Base-by-base conservation (phyloP, 1,284 basidiomycete species). In the Golubevia sp. region DNA sequence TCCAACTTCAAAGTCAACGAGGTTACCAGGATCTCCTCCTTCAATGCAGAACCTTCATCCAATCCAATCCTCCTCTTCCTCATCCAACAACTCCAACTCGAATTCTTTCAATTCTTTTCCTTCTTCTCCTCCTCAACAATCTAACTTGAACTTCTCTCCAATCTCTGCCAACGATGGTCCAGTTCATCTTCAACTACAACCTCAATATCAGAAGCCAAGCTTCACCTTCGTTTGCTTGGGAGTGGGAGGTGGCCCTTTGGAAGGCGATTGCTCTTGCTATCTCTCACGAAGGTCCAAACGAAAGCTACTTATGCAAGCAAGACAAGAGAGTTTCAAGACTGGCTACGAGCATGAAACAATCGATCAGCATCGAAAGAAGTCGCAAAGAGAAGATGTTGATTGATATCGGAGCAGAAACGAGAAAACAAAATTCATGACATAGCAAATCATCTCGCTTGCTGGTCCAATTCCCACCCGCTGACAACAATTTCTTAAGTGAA, bases 191-290 rank as follows among this genome's bases (percentile, higher is more conserved):
- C 57, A 50, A 25, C 57, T 53, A 49, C 48, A 58, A 48, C 71
- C 68, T 8, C 49, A 59, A 18, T 58, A 67, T 44, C 62, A 68
- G 49, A 59, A 67, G 3, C 61, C 74, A 2, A 68, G 69, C 1
- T 81, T 81, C 65, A 70, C 73, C 52, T 74, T 77, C 51, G 76
- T 81, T 49, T 81, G 78, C 56, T 73, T 85, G 52, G 85, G 85
- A 15, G 83, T 82, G 2, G 85, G 85, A n/a, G 85, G 85, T 1
- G 85, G 85, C 13, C 85, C 85, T 0, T 58, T 84, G 21, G 85
- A 85, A 64, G 77, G 70, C 11, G 82, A 86, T 58, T 77, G 85
- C 44, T 83, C 79, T 4, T 82, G 77, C 52, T 85, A 84, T 64
- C 65, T 85, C n/a, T n/a, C n/a, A n/a, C n/a, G n/a, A n/a, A n/a